phyloP scores from a whole-genome alignment of 805 yeast genomes.

The Nakazawaea wickerhamii region DNA sequence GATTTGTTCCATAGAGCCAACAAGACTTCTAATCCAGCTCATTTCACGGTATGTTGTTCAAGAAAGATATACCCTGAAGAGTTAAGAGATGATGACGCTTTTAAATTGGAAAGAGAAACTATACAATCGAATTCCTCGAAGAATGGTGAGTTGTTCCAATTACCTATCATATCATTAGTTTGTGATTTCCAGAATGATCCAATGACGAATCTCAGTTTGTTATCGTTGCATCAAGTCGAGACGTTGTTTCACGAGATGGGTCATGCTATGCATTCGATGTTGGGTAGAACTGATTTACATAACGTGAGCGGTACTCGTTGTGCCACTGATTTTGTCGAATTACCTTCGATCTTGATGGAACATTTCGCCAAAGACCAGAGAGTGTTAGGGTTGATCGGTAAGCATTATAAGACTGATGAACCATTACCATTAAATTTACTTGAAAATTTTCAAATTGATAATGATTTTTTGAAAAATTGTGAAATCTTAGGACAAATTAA shows the following conservation, averaged over 20 bases:
- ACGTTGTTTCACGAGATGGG: conserved; percentile 98
- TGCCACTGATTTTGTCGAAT: conserved; percentile 92
- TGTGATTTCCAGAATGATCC: conserved; percentile 62
- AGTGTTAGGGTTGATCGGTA: conserved; percentile 68
- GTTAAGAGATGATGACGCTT: conserved; percentile 31
- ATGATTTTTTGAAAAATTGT: conserved; percentile 51
- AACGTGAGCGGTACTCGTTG: conserved; percentile 94
- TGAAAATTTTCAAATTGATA: conserved; percentile 45
- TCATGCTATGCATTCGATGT: conserved; percentile 96
- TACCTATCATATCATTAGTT: conserved; percentile 85
- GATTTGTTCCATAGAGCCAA: conserved; percentile 78
- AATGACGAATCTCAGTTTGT: conserved; percentile 43
- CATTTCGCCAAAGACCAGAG: conserved; percentile 79
- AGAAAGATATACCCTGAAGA: conserved; percentile 63
- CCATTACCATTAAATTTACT: conserved; percentile 48
- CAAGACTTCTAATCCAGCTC: conserved; percentile 84
- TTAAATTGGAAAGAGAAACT: conserved; percentile 27
- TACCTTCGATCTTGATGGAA: conserved; percentile 96
- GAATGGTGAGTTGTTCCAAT: conserved; percentile 54
- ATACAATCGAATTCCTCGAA: conserved; percentile 30
- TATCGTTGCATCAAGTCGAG: conserved; percentile 77
- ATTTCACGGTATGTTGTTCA: conserved; percentile 94
- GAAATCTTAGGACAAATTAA: conserved; percentile 85
- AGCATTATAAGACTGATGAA: conserved; percentile 63
- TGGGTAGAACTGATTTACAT: conserved; percentile 85